A percentile compares a stretch with the other conserved stretches of the same genome.
Conservation (phyloP, 305 asterid species). For the Solanum chacoense region DNA sequence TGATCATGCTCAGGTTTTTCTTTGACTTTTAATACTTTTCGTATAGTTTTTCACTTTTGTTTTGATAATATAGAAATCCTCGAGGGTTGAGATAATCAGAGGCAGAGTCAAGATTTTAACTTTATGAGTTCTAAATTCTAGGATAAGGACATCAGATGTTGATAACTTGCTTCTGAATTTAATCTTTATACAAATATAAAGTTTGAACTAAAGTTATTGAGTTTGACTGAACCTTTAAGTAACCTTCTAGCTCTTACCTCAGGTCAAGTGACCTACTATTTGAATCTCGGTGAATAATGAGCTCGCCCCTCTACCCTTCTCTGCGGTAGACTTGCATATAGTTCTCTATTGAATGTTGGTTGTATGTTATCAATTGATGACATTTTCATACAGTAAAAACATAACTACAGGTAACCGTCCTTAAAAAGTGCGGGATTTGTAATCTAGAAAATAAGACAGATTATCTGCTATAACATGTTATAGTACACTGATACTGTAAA, state of each 20-base stretch:
- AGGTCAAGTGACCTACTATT: not conserved
- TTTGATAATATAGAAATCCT: not conserved
- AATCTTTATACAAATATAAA: not conserved
- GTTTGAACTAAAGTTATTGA: not conserved
- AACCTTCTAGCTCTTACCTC: not conserved
- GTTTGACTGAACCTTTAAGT: not conserved
- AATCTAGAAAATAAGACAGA: not conserved
- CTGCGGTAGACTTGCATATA: not conserved
- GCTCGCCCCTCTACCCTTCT: not conserved
- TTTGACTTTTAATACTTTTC: not conserved
- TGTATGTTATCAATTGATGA: not conserved
- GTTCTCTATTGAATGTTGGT: not conserved
- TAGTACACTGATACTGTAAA: not conserved
- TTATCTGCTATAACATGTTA: not conserved
- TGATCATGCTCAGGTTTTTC: constrained; percentile 75
- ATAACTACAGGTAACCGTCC: not conserved
- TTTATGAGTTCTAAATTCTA: not conserved
- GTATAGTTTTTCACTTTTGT: not conserved
- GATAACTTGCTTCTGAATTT: not conserved
- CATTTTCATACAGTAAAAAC: not conserved
- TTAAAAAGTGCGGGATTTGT: not conserved
- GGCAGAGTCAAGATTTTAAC: not conserved
- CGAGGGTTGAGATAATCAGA: not conserved
- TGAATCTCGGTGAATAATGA: not conserved
- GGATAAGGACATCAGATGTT: not conserved